Conservation (phyloP, 2,329 filamentous ascomycete genomes). For the Talaromyces funiculosus region DNA sequence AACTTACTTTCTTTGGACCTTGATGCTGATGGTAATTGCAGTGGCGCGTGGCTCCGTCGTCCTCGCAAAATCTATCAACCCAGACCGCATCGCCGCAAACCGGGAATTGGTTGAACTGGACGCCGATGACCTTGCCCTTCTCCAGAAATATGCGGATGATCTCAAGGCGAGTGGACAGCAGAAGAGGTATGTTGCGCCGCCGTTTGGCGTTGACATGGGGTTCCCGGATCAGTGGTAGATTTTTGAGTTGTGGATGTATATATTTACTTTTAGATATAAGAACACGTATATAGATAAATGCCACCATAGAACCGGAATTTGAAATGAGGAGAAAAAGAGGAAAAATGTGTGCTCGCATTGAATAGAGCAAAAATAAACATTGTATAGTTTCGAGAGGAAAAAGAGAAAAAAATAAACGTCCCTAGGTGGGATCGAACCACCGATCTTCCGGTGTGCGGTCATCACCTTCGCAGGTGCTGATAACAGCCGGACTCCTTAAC, state of each 20-base stretch:
- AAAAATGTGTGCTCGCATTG: neutral
- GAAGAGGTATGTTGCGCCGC: constrained; percentile 58
- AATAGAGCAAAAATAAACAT: neutral
- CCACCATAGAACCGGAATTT: neutral
- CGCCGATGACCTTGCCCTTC: constrained; percentile 31
- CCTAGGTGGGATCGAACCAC: constrained; percentile 39
- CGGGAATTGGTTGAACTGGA: constrained; percentile 36
- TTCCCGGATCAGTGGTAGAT: constrained; percentile 58
- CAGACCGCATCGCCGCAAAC: constrained; percentile 38
- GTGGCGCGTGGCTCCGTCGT: constrained; percentile 37
- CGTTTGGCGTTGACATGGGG: constrained; percentile 63
- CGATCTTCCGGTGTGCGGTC: constrained; percentile 24
- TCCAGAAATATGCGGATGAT: constrained; percentile 33
- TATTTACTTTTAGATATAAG: too few relatives aligned
- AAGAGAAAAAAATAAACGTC: constrained; percentile 19
- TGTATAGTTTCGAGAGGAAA: neutral
- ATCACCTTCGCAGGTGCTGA: neutral
- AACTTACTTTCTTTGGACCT: neutral
- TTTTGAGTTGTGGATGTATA: neutral
- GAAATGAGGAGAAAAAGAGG: neutral
- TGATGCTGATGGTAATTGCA: constrained; percentile 16
- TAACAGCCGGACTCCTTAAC: constrained; percentile 9
- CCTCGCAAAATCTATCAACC: constrained; percentile 39
- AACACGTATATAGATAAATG: too few relatives aligned
- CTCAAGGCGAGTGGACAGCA: constrained; percentile 28